Percentiles rank a stretch among this genome's conserved stretches.
These are phyloP conservation scores for Hypoxylon rubiginosum DNA, from an alignment of 2,329 filamentous ascomycete genomes.

Conservation along the genomic window DNA sequence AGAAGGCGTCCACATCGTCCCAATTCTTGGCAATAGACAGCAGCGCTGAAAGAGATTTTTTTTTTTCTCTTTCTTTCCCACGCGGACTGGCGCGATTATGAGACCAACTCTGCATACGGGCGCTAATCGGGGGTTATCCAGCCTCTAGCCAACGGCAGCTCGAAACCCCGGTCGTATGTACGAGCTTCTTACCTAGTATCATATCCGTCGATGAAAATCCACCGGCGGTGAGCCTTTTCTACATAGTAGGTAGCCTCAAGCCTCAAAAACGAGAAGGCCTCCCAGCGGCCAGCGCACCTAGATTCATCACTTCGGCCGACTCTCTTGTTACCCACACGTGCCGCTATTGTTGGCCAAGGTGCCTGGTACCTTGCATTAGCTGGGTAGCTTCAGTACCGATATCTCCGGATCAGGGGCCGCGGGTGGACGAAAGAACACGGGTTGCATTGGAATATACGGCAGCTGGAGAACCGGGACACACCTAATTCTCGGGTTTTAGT, in stretches of 20 bases:
- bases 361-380: conserved; percentile 48
- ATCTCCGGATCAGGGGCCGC: conserved; percentile 40
- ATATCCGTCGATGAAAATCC: conserved; percentile 13
- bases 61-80: too few species aligned
- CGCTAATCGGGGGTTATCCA: conserved; percentile 14
- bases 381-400: conserved; percentile 37
- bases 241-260: too few species aligned
- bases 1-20: conserved; percentile 7
- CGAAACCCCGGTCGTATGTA: conserved; percentile 5
- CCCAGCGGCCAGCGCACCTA: background rate
- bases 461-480: conserved; percentile 29
- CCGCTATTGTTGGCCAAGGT: conserved; percentile 32
- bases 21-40: conserved; percentile 11
- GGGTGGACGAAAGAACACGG: conserved; percentile 24
- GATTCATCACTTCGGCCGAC: conserved; percentile 9
- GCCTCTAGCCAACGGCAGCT: conserved; percentile 9
- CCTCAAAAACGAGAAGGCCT: background rate
- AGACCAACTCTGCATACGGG: conserved; percentile 29
- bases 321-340: conserved; percentile 28
- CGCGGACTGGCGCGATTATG: conserved; percentile 27
- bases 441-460: conserved; percentile 36
- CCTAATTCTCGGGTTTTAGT: conserved; percentile 24
- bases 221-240: conserved; percentile 29
- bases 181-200: conserved; percentile 2
- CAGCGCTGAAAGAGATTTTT: conserved; percentile 12